Percentiles rank a stretch among this genome's conserved stretches.
These are phyloP conservation scores for Bipolaris sorokiniana DNA, from an alignment of 2,329 filamentous ascomycete genomes.

Conservation along the genomic window DNA sequence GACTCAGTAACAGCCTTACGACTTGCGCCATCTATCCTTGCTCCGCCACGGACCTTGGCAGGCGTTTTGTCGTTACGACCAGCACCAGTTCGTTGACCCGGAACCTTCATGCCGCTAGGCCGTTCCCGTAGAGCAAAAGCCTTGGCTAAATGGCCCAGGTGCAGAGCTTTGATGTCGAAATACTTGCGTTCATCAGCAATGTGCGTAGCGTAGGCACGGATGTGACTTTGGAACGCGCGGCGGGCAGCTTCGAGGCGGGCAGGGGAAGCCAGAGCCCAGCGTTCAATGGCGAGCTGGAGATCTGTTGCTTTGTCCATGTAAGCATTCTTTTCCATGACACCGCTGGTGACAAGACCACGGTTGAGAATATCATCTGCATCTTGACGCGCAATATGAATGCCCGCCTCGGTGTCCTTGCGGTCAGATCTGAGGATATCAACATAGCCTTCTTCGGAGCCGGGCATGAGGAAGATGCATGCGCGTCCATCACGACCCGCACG, in stretches of 20 bases:
- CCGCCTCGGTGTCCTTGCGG: slow-evolving; percentile 66
- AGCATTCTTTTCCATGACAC: slow-evolving; percentile 52
- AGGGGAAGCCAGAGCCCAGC: slow-evolving; percentile 68
- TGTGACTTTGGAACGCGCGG: slow-evolving; percentile 87
- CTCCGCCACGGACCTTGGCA: slow-evolving; percentile 52
- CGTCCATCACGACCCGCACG: slow-evolving; percentile 88
- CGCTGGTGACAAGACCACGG: slow-evolving; percentile 62
- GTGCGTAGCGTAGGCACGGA: slow-evolving; percentile 94
- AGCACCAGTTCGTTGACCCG: slow-evolving; percentile 57
- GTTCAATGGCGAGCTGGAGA: slow-evolving; percentile 69
- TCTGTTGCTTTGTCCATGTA: slow-evolving; percentile 73
- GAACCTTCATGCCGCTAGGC: slow-evolving; percentile 74
- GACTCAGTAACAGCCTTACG: slow-evolving; percentile 39
- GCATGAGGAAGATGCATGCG: slow-evolving; percentile 86
- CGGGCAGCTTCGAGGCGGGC: slow-evolving; percentile 80
- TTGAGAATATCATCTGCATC: slow-evolving; percentile 70
- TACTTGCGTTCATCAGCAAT: slow-evolving; percentile 80
- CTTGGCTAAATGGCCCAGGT: slow-evolving; percentile 92
- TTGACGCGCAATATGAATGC: slow-evolving; percentile 62
- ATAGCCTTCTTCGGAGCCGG: slow-evolving; percentile 91
- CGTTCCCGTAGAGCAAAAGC: slow-evolving; percentile 89
- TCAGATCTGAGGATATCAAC: slow-evolving; percentile 77
- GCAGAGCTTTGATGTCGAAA: slow-evolving; percentile 90
- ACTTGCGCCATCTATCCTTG: slow-evolving; percentile 46
- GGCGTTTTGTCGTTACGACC: slow-evolving; percentile 38